Evolutionary conservation across 2,329 filamentous ascomycete species (phyloP), one percentile per base, ranked within the genome.

Genomic region (Tolypocladium endophyticum): DNA sequence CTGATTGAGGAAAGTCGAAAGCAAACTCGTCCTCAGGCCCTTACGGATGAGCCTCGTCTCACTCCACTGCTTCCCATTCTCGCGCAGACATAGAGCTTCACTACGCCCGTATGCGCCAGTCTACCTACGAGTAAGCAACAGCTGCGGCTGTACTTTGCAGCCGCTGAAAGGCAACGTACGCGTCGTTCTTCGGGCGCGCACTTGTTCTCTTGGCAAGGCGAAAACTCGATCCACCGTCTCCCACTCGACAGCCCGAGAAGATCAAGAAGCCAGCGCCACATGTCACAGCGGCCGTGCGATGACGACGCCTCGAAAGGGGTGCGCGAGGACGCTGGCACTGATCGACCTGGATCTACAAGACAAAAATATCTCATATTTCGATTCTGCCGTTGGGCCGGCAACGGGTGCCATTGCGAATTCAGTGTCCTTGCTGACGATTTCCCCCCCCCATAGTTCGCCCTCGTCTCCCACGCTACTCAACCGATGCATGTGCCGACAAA

Each of bases 241-340:
- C 45, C 45, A 50, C 45, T 28, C 12, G 45, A 8, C 23, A 28
- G 45, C 23, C 14, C 23, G 11, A 28, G 25, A n/a, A 25, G 25
- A 52, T 30, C 23, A 30, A 28, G 47, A 52, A 52, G 28, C 47
- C 47, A 30, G 47, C 43, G 23, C 16, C 28, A 28, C 28, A 12
- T 33, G 28, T 52, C 47, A 33, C 28, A 2, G 16, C 20, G 18
- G 12, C 28, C 16, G 9, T 12, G 18, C n/a, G 50, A 36, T 56
- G 55, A 56, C 55, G 55, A 56, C 55, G 55, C 55, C 38, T 56
- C 39, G 38, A 35, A 45, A 56, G 39, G 55, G 55, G 20, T 56
- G 55, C 25, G 38, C 38, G 18, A 20, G 16, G 30, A 30, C 16
- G 55, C 25, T 56, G 18, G 28, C 18, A 45, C 25, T 4, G 36